Conservation (phyloP, 495 filamentous ascomycete species). For the Penicillium soppii region DNA sequence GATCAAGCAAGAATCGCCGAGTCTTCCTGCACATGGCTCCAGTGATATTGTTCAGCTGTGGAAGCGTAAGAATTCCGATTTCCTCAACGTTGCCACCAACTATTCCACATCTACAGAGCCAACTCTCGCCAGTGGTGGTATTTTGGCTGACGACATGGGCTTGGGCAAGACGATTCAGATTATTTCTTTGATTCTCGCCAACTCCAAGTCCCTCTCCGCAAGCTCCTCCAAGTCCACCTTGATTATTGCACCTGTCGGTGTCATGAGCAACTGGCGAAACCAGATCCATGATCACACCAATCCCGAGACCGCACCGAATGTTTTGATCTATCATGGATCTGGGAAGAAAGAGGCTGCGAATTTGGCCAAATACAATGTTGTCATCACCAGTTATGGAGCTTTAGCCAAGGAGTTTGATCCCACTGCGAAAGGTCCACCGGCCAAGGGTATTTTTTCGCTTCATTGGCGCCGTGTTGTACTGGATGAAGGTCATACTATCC, state of each 20-base stretch:
- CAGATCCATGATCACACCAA: slow-evolving; percentile 77
- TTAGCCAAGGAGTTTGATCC: slow-evolving; percentile 44
- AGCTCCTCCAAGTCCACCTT: slow-evolving; percentile 59
- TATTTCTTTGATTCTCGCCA: slow-evolving; percentile 75
- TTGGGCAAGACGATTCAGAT: slow-evolving; percentile 90
- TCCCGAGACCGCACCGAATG: slow-evolving; percentile 55
- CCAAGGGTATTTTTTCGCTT: slow-evolving; percentile 57
- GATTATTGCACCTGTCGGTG: slow-evolving; percentile 79
- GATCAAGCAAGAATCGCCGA: slow-evolving; percentile 69
- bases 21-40: slow-evolving; percentile 59
- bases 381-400: slow-evolving; percentile 81
- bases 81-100: slow-evolving; percentile 75
- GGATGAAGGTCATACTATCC: slow-evolving; percentile 85
- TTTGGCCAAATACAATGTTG: slow-evolving; percentile 63
- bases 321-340: slow-evolving; percentile 75
- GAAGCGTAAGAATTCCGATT: slow-evolving; percentile 58
- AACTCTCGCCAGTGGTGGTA: slow-evolving; percentile 71
- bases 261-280: slow-evolving; percentile 91
- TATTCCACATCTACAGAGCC: slow-evolving; percentile 59
- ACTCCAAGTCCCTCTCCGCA: slow-evolving; percentile 40
- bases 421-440: slow-evolving; percentile 27
- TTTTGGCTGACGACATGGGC: slow-evolving; percentile 93
- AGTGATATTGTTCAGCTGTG: slow-evolving; percentile 76
- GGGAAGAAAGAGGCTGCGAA: slow-evolving; percentile 54
- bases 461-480: slow-evolving; percentile 81